Evolutionary conservation across 2,329 filamentous ascomycete species (phyloP), one percentile per base, ranked within the genome.

Genomic region (Aspergillus intermedius): DNA sequence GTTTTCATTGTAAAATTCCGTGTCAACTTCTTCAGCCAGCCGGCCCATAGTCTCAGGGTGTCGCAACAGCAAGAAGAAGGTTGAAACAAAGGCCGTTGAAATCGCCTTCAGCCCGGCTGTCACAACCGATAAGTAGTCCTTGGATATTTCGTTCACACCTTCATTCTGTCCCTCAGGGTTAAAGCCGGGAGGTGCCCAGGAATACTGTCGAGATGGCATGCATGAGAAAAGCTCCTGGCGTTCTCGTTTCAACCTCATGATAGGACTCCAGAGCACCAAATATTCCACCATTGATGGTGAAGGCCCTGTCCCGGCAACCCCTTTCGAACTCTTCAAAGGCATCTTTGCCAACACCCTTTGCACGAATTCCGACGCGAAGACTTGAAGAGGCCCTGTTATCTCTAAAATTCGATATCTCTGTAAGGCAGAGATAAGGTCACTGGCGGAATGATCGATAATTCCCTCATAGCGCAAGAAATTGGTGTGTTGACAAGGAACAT

Each of bases 1-100:
- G 7, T 50, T 56, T 17, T 55, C 61, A 17, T 49, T 47, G 15
- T 15, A 48, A 5, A 54, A 51, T 8, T 65, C 64, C 2, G 45
- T 50, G 25, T 71, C 65, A 19, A 77, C 60, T 49, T 78, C 74
- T 0, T 54, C 15, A 2, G 60, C 57, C 2, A 77, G 56, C 37
- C 63, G 66, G 7, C 55, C 30, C 48, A 75, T 57, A 3, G 52
- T 51, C 0, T 50, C 10, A 1, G 62, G 66, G 17, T 69, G 56
- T 13, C 56, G 59, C 43, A 66, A 49, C 8, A 74, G 62, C 45
- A 67, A 59, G 49, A 73, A 70, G 49, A 75, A 58, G 28, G 71
- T 57, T 1, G 41, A 25, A 28, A 28, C 13, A 30, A 43, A 43
- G 7, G 41, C 41, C 5, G n/a, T 28, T 12, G 41, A 25, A n/a